Percentiles rank a stretch among this genome's conserved stretches.
Evolutionary conservation across 2,329 filamentous ascomycete species (phyloP).

Genomic region (Neofusicoccum kwambonambiense): DNA sequence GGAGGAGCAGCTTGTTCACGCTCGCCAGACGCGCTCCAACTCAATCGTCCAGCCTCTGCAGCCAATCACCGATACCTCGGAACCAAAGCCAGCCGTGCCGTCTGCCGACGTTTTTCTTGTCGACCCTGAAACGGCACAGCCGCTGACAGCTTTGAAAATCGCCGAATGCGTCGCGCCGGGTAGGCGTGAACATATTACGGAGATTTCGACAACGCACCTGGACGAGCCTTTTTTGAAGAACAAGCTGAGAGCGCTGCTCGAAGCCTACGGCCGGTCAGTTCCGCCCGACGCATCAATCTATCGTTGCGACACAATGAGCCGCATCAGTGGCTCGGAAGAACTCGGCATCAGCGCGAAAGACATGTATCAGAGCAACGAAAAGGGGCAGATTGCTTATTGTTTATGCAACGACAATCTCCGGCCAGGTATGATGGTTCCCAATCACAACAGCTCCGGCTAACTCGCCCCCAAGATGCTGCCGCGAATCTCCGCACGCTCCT

Average conservation of each 20-base stretch:
- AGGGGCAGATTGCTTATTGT: conserved; percentile 10
- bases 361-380: conserved; percentile 11
- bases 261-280: not conserved
- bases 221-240: not conserved
- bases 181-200: not conserved
- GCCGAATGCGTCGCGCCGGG: not conserved
- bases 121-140: not conserved
- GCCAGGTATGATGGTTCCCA: not conserved
- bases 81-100: not conserved
- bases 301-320: conserved; percentile 11
- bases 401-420: not conserved
- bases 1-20: conserved; percentile 40
- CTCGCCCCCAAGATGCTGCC: not conserved
- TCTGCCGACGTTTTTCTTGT: conserved; percentile 2
- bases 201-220: not conserved
- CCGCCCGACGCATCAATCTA: not conserved
- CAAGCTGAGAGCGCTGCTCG: not conserved
- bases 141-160: not conserved
- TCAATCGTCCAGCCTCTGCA: conserved; percentile 8
- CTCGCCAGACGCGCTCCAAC: conserved; percentile 1
- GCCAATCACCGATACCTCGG: conserved; percentile 1
- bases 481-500: not conserved
- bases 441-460: not conserved
- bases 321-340: not conserved
- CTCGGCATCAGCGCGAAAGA: not conserved